Conservation (phyloP, 768 basidiomycete species). For the Lentinula sp. region DNA sequence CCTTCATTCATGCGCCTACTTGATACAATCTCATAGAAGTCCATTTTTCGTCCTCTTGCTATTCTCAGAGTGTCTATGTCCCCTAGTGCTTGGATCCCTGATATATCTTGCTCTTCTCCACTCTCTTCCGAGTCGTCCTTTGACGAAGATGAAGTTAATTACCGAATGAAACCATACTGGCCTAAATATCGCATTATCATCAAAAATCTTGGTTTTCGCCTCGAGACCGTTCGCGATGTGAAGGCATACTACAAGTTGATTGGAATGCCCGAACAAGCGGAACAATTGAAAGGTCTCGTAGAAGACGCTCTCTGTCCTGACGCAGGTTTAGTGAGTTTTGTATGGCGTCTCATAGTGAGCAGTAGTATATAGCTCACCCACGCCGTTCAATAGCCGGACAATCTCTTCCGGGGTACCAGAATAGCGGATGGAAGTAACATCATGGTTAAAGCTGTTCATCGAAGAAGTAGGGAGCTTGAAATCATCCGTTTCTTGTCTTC, state of each 20-base stretch:
- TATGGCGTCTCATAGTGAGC: background rate
- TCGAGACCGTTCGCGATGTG: slow-evolving; percentile 67
- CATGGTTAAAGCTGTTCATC: slow-evolving; percentile 65
- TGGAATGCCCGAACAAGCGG: background rate
- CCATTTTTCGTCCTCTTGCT: background rate
- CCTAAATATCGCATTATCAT: slow-evolving; percentile 43
- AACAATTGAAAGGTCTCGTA: slow-evolving; percentile 24
- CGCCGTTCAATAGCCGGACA: slow-evolving; percentile 46
- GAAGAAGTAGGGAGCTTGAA: slow-evolving; percentile 55
- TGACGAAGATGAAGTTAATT: slow-evolving; percentile 55
- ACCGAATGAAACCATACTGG: slow-evolving; percentile 60
- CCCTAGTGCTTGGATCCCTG: slow-evolving; percentile 14
- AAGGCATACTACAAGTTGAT: slow-evolving; percentile 43
- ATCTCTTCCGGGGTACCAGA: slow-evolving; percentile 63
- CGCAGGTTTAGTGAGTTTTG: slow-evolving; percentile 54
- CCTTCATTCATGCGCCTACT: background rate
- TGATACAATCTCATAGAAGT: background rate
- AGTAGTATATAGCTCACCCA: slow-evolving; percentile 7
- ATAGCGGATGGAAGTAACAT: slow-evolving; percentile 44
- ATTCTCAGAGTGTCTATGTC: slow-evolving; percentile 6
- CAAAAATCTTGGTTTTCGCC: slow-evolving; percentile 45
- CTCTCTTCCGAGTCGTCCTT: slow-evolving; percentile 46
- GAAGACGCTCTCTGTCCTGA: slow-evolving; percentile 66
- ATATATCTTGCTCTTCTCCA: slow-evolving; percentile 25
- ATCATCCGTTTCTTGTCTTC: slow-evolving; percentile 51